Base-by-base conservation (phyloP, 306 rosid genomes). In the Coriaria nepalensis region DNA sequence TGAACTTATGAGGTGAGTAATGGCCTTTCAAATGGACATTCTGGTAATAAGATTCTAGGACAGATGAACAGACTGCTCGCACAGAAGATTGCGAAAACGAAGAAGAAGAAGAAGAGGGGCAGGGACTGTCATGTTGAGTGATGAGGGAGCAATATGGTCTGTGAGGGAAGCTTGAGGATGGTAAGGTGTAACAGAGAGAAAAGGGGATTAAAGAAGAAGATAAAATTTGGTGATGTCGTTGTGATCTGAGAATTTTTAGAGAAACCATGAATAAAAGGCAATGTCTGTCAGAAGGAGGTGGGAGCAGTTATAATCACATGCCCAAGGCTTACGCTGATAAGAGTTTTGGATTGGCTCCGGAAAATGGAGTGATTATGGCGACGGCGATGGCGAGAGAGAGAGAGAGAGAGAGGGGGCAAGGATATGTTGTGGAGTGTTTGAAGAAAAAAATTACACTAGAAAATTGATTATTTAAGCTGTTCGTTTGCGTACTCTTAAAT, bases 1-100 rank as follows among this genome's bases (percentile, higher is more conserved):
- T 56, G 14, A 84, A 83, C 37, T 55, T 72, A 37, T 81, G 75
- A 60, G 68, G 66, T 2, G 71, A 62, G 4, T 47, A 56, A 20
- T 20, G 29, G 3, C 29, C 29, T 52, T 63, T 78, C 59, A 44
- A 8, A 52, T 72, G 70, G 65, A 62, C 8, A 13, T 78, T 73
- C 6, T 64, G 70, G 61, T 68, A 33, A 61, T 66, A 79, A 34
- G 87, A 73, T 41, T 90, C 78, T 13, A 64, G 60, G 10, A 84
- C 92, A 63, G 77, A 36, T 5, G 84, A 75, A 47, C 84, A 81
- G 4, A 84, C 49, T 36, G 51, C 41, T 57, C 67, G 58, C 55
- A 81, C 76, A 10, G 49, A 50, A 15, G 90, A 77, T 46, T 67
- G 64, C 13, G 84, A 42, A n/a, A 64, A 45, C 12, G 73, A 45